Evolutionary conservation across 2,329 filamentous ascomycete genomes (phyloP), one percentile per base, ranked within the genome.

Genomic region (Pseudopithomyces maydicus): DNA sequence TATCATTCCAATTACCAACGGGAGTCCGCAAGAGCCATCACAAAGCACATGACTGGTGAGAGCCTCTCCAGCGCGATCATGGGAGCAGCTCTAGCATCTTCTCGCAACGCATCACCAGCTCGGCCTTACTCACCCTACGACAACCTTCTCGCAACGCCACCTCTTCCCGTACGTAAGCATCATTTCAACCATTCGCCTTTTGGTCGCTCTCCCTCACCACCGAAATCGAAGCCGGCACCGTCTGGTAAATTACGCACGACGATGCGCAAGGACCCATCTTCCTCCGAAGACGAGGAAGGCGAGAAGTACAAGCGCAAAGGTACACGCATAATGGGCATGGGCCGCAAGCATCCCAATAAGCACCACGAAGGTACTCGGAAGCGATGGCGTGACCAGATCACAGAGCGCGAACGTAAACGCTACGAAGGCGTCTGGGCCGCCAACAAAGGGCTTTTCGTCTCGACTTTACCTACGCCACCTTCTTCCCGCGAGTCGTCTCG

Each of bases 391-490:
- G 90, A 93, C 63, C 82, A 86, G 58, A 85, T 95, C 41, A 90
- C 88, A 0, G 83, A 85, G 46, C 80, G 85, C 5, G 90, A 95
- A 69, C 81, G 89, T n/a, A 90, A 90, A 68, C 83, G 91, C 1
- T 95, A 95, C 73, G 91, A 94, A 73, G 91, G 89, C 2, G 84
- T 95, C 1, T 95, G 90, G 90, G 91, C 91, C 1, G 91, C 90
- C 41, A 95, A 95, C 67, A 85, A 87, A 47, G 90, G 90, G 0
- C 56, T 86, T 0, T 65, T 74, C 45, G 68, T 74, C 23, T 59
- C 72, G 11, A 60, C 61, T 6, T 49, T 33, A 33, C 46, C 71
- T 15, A 60, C 62, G 6, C 53, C 36, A 23, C 42, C 58, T 8
- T 54, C 53, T 6, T 45, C 55, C 26, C 50, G 52, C 32, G 45